These are phyloP conservation scores for Colletotrichum echinochloae DNA, from an alignment of 2,329 filamentous ascomycete genomes.

Conservation along the genomic window DNA sequence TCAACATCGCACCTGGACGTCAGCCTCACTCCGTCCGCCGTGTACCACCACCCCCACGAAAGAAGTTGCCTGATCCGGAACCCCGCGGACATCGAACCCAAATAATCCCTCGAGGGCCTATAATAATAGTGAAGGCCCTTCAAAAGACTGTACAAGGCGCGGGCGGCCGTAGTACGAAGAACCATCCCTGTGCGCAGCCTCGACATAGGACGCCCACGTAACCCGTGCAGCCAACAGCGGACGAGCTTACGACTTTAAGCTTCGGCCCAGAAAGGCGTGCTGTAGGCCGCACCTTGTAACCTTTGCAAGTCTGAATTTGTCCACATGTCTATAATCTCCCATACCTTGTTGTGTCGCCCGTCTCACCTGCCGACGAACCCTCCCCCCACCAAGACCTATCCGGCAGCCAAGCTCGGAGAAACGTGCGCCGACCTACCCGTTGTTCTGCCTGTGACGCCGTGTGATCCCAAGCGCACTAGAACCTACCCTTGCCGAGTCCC, in stretches of 20 bases:
- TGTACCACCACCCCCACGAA: not conserved
- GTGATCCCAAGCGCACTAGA: not conserved
- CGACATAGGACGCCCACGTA: not conserved
- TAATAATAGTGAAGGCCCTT: not conserved
- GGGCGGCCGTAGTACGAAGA: not conserved
- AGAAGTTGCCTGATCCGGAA: not conserved
- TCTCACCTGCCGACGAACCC: not conserved
- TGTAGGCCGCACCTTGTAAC: constrained; percentile 1
- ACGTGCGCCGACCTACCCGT: constrained; percentile 1
- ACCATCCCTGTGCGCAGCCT: too few species aligned
- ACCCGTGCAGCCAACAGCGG: not conserved
- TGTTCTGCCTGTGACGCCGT: not conserved
- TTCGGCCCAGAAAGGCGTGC: constrained; percentile 1
- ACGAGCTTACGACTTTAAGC: constrained; percentile 33
- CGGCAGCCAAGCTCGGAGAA: not conserved
- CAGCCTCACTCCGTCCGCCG: not conserved
- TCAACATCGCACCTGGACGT: not conserved
- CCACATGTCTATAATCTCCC: not conserved
- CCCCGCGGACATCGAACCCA: not conserved
- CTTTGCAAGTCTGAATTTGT: not conserved
- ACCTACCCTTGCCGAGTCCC: not conserved
- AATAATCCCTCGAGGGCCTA: not conserved
- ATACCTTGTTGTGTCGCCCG: not conserved
- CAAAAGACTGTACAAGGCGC: not conserved
- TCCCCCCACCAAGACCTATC: not conserved